Evolutionary conservation across 192 early-diverging fungal species (phyloP).

Genomic region (Coemansia pectinata): DNA sequence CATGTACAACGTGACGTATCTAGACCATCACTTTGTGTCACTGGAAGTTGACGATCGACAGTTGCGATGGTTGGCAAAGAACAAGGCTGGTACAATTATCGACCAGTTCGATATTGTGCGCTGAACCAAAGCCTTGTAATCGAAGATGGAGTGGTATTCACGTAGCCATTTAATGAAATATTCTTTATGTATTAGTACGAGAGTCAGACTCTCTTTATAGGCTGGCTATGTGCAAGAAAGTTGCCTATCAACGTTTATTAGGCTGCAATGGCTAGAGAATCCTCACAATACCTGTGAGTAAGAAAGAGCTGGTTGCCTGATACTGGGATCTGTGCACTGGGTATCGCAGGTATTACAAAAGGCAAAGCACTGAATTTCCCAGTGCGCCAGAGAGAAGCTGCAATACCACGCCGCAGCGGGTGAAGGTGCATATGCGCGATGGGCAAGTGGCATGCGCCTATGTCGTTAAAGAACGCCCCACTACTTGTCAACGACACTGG

Average conservation of each 20-base stretch:
- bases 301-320: too few relatives aligned
- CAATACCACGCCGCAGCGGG: too few relatives aligned
- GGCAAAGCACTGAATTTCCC: too few relatives aligned
- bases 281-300: too few relatives aligned
- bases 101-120: slow-evolving; percentile 31
- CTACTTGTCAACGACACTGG: too few relatives aligned
- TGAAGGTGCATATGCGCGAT: too few relatives aligned
- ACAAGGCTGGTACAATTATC: slow-evolving; percentile 18
- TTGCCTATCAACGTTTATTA: background rate
- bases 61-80: slow-evolving; percentile 33
- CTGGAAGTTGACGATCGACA: slow-evolving; percentile 29
- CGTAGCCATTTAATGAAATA: background rate
- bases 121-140: background rate
- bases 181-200: background rate
- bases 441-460: too few relatives aligned
- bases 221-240: background rate
- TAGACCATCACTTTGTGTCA: slow-evolving; percentile 58
- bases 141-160: background rate
- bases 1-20: slow-evolving; percentile 59
- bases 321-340: too few relatives aligned
- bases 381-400: too few relatives aligned
- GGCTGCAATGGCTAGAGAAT: too few relatives aligned
- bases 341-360: too few relatives aligned
- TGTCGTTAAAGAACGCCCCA: too few relatives aligned
- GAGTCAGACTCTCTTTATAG: background rate